Evolutionary conservation across 2,329 filamentous ascomycete genomes (phyloP).

Genomic region (Cladophialophora carrionii): DNA sequence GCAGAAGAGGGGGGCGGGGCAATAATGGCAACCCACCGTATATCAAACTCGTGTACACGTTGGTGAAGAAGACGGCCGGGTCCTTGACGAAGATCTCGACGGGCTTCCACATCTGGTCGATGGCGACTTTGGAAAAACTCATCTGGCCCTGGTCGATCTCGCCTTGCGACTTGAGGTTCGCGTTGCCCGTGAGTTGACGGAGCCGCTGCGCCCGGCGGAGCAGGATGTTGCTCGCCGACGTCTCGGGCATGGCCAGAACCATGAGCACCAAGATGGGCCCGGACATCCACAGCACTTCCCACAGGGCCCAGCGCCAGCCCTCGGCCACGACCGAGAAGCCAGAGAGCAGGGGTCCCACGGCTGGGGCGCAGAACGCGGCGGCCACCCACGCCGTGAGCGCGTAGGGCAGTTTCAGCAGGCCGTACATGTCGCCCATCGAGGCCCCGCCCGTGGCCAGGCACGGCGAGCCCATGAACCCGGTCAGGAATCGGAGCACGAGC

Average conservation of each 20-base stretch:
- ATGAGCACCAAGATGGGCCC: slow-evolving; percentile 63
- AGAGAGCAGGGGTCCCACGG: slow-evolving; percentile 54
- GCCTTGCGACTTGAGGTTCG: slow-evolving; percentile 61
- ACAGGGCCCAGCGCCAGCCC: slow-evolving; percentile 63
- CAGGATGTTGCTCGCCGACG: slow-evolving; percentile 62
- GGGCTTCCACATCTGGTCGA: slow-evolving; percentile 63
- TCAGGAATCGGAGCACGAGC: slow-evolving; percentile 66
- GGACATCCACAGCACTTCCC: slow-evolving; percentile 66
- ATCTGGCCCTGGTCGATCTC: slow-evolving; percentile 66
- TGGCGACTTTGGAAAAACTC: slow-evolving; percentile 50
- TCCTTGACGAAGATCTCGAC: slow-evolving; percentile 64
- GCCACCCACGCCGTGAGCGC: slow-evolving; percentile 64
- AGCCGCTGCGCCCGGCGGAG: slow-evolving; percentile 64
- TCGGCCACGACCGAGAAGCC: slow-evolving; percentile 63
- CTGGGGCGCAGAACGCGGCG: slow-evolving; percentile 41
- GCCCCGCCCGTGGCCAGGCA: slow-evolving; percentile 63
- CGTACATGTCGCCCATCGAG: slow-evolving; percentile 54
- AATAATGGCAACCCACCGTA: slow-evolving; percentile 46
- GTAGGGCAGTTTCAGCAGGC: slow-evolving; percentile 60
- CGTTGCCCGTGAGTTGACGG: slow-evolving; percentile 62
- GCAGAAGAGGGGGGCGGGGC: too few relatives aligned
- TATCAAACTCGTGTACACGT: slow-evolving; percentile 64
- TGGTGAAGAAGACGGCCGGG: slow-evolving; percentile 64
- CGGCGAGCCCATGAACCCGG: slow-evolving; percentile 68
- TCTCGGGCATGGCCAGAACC: slow-evolving; percentile 68